Evolutionary conservation across 371 early-diverging fungal species (phyloP), one percentile per base, ranked within the genome.

Genomic region (Mucor irregularis): DNA sequence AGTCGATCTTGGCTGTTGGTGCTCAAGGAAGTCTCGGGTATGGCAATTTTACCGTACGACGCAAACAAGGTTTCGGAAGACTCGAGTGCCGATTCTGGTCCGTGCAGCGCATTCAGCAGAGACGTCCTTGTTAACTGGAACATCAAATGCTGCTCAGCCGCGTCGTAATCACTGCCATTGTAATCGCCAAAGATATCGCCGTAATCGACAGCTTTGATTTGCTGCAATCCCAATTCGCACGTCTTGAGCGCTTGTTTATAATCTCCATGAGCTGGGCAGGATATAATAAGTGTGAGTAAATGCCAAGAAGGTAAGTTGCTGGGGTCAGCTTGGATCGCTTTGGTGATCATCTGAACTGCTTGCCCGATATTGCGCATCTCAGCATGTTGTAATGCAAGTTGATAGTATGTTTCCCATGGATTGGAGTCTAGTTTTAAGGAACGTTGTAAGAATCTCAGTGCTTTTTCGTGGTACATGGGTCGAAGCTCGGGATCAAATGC

Each of bases 241-340:
- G 92, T 79, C 42, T 83, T 76, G 45, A 90, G 62, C 0, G 93
- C 95, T 48, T 84, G 71, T 9, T 42, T 38, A 42, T 69, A 48
- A 33, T 72, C 71, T 6, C 62, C 58, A 40, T 71, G 76, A 5
- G 39, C 49, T 10, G 76, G 74, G n/a, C 87, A 83, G 3, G 91
- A 87, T 14, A 90, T 70, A 16, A 93, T 65, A 37, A 95, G 76
- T 0, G 86, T 89, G 14, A 97, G 66, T 21, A 97, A 73, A 64
- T 97, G 92, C 94, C 94, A 97, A 1, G 92, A 87, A 5, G 89
- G 80, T 26, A 89, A 71, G 50, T 87, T 79, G 1, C 69, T 55
- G 0, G 90, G 65, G 31, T 92, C 82, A 19, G 83, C 45, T 35
- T 72, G 72, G 30, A 94, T 61, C 1, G 91, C 83, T 31, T 82